Percentiles rank a stretch among this genome's conserved stretches.
Evolutionary conservation across 1,284 basidiomycete species (phyloP).

Genomic region (Cutaneotrichosporon spelunceum): DNA sequence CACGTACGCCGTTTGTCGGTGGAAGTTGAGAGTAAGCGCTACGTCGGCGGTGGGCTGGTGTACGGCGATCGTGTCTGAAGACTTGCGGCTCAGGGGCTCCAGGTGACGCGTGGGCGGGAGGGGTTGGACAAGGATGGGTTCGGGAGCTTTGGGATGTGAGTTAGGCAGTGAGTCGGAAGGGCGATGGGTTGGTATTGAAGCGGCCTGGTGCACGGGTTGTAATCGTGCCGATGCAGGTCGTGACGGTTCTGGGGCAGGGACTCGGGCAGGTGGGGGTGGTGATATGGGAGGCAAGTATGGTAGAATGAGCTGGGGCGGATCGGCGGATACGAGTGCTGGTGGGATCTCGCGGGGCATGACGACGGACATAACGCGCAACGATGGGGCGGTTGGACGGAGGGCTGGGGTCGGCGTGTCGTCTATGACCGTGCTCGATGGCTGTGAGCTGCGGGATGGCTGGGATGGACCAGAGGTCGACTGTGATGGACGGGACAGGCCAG

Average conservation of each 20-base stretch:
- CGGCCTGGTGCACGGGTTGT: not conserved
- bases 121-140: constrained; percentile 23
- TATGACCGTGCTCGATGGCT: not conserved
- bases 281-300: not conserved
- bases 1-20: not conserved
- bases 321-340: not conserved
- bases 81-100: constrained; percentile 2
- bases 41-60: constrained; percentile 1
- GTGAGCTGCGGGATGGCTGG: not conserved
- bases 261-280: not conserved
- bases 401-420: not conserved
- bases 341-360: not conserved
- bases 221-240: not conserved
- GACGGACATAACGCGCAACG: not conserved
- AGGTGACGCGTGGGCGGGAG: constrained; percentile 28
- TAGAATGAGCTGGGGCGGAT: not conserved
- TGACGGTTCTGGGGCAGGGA: not conserved
- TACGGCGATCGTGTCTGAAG: constrained; percentile 24
- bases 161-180: not conserved
- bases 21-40: constrained; percentile 13
- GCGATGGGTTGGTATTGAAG: not conserved
- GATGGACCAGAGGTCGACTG: not conserved
- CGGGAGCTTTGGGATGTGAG: not conserved
- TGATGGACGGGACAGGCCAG: not conserved
- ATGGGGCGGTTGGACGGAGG: not conserved